phyloP scores from a whole-genome alignment of 345 rosid genomes.

The Camelina sativa region DNA sequence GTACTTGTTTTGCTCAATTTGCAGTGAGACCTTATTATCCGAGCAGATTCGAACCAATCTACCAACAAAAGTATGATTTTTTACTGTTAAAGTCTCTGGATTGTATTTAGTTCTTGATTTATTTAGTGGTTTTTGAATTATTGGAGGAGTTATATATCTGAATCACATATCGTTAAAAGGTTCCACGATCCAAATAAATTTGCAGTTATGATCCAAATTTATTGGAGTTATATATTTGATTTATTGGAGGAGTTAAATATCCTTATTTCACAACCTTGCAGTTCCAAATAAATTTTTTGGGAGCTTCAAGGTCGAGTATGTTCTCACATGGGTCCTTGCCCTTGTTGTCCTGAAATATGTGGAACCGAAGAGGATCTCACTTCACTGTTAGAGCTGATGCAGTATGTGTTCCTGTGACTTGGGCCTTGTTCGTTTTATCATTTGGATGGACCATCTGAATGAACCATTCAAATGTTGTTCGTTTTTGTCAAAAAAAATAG shows the following conservation, averaged over 20 bases:
- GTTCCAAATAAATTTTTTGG: slow-evolving; percentile 55
- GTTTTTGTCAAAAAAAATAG: too few relatives aligned
- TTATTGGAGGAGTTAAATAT: too few relatives aligned
- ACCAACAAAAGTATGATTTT: slow-evolving; percentile 48
- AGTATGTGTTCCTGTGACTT: slow-evolving; percentile 53
- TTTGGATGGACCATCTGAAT: too few relatives aligned
- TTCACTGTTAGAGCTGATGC: slow-evolving; percentile 80
- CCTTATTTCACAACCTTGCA: too few relatives aligned
- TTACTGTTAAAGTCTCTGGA: too few relatives aligned
- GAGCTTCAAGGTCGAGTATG: slow-evolving; percentile 65
- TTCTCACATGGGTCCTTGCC: slow-evolving; percentile 63
- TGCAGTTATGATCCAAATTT: too few relatives aligned
- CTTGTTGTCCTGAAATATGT: slow-evolving; percentile 53
- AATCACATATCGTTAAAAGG: slow-evolving; percentile 6
- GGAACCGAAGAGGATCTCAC: slow-evolving; percentile 56
- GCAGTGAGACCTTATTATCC: slow-evolving; percentile 49
- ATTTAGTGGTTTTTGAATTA: too few relatives aligned
- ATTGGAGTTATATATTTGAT: too few relatives aligned
- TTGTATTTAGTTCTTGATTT: too few relatives aligned
- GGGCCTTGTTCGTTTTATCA: too few relatives aligned
- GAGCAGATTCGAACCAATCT: slow-evolving; percentile 38
- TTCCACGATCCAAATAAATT: slow-evolving; percentile 48
- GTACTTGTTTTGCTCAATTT: slow-evolving; percentile 61
- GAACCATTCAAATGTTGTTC: too few relatives aligned
- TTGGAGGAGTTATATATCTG: background rate